These are phyloP conservation scores for Dissophora globulifera DNA, from an alignment of 192 early-diverging fungal genomes.

Conservation along the genomic window DNA sequence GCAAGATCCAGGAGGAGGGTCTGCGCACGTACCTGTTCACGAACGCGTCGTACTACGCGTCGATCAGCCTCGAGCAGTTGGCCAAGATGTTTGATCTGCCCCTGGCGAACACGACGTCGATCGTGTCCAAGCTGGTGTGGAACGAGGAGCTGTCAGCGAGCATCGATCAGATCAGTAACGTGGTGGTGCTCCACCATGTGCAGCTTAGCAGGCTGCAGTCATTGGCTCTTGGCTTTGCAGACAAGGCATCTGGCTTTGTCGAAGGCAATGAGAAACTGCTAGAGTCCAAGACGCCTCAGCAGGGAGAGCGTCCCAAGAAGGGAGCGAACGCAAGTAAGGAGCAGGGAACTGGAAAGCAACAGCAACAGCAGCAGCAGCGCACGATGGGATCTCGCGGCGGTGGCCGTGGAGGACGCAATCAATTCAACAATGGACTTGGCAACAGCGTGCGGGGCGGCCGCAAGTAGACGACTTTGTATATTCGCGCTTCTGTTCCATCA, in stretches of 20 bases:
- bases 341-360: constrained; percentile 32
- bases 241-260: constrained; percentile 87
- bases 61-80: constrained; percentile 85
- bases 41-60: constrained; percentile 90
- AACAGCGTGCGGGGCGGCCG: constrained; percentile 52
- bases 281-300: constrained; percentile 70
- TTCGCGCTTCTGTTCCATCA: not conserved
- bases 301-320: constrained; percentile 51
- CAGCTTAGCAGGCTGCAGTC: constrained; percentile 81
- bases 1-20: constrained; percentile 95
- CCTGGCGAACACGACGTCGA: constrained; percentile 66
- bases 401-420: constrained; percentile 43
- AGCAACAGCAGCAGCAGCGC: constrained; percentile 42
- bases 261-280: constrained; percentile 93
- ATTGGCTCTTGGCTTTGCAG: constrained; percentile 85
- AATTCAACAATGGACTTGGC: constrained; percentile 52
- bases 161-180: constrained; percentile 84
- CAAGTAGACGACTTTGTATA: constrained; percentile 16
- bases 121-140: constrained; percentile 95
- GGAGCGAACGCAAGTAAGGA: constrained; percentile 44
- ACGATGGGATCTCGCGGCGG: constrained; percentile 36
- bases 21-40: constrained; percentile 97
- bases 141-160: constrained; percentile 90
- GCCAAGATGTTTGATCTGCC: constrained; percentile 90
- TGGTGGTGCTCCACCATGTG: constrained; percentile 87